phyloP scores from a whole-genome alignment of 2,329 filamentous ascomycete genomes.

The Diaporthe batatas region DNA sequence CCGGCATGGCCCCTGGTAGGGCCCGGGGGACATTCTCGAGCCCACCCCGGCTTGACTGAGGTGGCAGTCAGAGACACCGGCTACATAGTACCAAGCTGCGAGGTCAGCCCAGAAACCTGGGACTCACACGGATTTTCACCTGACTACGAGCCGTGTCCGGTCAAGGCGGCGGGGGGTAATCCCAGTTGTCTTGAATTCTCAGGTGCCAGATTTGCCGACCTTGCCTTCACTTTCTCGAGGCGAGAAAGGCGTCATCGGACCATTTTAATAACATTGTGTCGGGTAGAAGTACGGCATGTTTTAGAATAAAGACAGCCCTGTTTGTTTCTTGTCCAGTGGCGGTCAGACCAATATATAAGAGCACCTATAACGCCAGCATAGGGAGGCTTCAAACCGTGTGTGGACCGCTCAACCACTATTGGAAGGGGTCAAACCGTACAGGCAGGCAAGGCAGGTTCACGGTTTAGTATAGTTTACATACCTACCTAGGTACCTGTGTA shows the following conservation, averaged over 20 bases:
- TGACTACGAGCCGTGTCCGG: neutral
- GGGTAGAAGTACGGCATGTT: neutral
- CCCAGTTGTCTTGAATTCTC: neutral
- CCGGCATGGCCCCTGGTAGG: too few relatives aligned
- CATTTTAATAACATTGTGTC: slow-evolving; percentile 22
- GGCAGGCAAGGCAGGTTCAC: too few relatives aligned
- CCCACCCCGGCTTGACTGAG: too few relatives aligned
- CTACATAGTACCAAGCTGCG: too few relatives aligned
- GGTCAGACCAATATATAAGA: neutral
- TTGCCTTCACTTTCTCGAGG: neutral
- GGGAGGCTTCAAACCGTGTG: too few relatives aligned
- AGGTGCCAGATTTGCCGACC: neutral
- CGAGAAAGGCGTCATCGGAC: neutral
- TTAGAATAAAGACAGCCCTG: slow-evolving; percentile 27
- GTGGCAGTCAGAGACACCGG: too few relatives aligned
- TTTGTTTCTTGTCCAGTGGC: slow-evolving; percentile 4
- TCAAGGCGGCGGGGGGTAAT: neutral
- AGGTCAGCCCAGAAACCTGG: neutral
- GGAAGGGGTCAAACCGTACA: too few relatives aligned
- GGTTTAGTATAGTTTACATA: too few relatives aligned
- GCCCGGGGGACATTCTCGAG: too few relatives aligned
- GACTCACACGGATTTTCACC: neutral
- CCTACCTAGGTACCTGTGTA: too few relatives aligned
- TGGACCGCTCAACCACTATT: too few relatives aligned
- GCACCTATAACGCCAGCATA: too few relatives aligned